Percentiles rank a stretch among this genome's conserved stretches.
These are phyloP conservation scores for Penicillium cinerascens DNA, from an alignment of 495 filamentous ascomycete species.

Conservation along the genomic window DNA sequence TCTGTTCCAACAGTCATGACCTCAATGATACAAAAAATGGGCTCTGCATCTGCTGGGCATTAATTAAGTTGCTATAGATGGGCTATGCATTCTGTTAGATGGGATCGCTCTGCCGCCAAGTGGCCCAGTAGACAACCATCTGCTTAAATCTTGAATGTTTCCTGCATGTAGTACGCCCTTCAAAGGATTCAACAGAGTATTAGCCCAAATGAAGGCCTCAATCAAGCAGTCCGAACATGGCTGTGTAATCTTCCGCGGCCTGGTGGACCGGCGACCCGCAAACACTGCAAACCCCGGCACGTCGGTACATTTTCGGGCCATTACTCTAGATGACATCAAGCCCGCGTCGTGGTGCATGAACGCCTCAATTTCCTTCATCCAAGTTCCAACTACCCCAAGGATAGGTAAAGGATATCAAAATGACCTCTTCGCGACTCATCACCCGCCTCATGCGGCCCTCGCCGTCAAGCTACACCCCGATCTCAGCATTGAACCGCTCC, in stretches of 20 bases:
- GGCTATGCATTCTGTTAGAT: background rate
- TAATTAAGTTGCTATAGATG: background rate
- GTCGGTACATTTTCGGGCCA: constrained; percentile 20
- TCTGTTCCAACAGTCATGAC: constrained; percentile 41
- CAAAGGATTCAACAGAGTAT: background rate
- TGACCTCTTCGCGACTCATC: constrained; percentile 38
- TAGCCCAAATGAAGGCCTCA: background rate
- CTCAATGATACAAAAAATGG: constrained; percentile 39
- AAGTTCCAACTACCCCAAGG: background rate
- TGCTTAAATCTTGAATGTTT: background rate
- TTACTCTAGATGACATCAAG: constrained; percentile 44
- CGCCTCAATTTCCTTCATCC: constrained; percentile 5
- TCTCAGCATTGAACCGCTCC: constrained; percentile 25
- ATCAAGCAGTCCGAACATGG: background rate
- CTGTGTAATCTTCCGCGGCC: constrained; percentile 21
- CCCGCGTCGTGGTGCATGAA: constrained; percentile 19
- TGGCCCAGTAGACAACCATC: background rate
- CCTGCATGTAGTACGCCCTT: background rate
- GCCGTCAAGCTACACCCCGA: constrained; percentile 17
- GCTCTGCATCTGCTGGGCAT: constrained; percentile 17
- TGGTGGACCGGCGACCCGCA: constrained; percentile 23
- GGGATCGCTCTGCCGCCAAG: background rate
- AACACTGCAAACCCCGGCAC: constrained; percentile 37
- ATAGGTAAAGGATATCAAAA: constrained; percentile 16
- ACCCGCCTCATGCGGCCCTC: constrained; percentile 31